These are phyloP conservation scores for Auriscalpium microsporum DNA, from an alignment of 768 basidiomycete species.

Conservation along the genomic window DNA sequence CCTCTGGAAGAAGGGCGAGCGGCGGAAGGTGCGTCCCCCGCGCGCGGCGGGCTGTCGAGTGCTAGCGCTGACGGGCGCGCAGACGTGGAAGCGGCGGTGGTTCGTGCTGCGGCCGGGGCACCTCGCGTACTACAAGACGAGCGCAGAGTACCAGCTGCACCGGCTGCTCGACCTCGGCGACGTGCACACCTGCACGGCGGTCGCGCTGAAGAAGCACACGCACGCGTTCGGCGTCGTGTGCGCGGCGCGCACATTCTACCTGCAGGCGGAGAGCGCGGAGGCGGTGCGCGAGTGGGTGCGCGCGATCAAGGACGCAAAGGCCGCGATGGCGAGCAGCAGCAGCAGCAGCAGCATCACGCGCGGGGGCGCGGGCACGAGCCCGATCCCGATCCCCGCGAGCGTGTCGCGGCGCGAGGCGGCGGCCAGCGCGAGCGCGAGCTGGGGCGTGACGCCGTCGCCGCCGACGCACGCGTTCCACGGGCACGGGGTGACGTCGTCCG, in stretches of 20 bases:
- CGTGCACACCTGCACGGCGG: constrained; percentile 82
- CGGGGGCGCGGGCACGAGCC: constrained; percentile 26
- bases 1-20: constrained; percentile 95
- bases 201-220: constrained; percentile 81
- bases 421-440: too few relatives aligned
- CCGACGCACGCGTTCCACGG: constrained; percentile 33
- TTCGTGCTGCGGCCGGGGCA: constrained; percentile 90
- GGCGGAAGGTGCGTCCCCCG: constrained; percentile 68
- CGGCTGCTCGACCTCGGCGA: constrained; percentile 81
- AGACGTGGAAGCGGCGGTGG: constrained; percentile 99
- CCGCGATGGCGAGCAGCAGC: constrained; percentile 49
- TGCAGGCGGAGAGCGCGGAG: constrained; percentile 63
- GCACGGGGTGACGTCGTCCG: constrained; percentile 57
- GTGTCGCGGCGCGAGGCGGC: too few relatives aligned
- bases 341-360: constrained; percentile 42
- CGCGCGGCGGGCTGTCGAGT: neutral
- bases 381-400: constrained; percentile 43
- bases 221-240: constrained; percentile 92
- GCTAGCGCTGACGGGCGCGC: constrained; percentile 7
- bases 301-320: constrained; percentile 71
- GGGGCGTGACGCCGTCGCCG: constrained; percentile 36
- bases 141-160: constrained; percentile 88
- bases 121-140: constrained; percentile 93
- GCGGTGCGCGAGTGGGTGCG: constrained; percentile 80
- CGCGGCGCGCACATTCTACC: constrained; percentile 81